These are phyloP conservation scores for Gracilaria domingensis DNA, from an alignment of 23 red algal species.

Conservation along the genomic window DNA sequence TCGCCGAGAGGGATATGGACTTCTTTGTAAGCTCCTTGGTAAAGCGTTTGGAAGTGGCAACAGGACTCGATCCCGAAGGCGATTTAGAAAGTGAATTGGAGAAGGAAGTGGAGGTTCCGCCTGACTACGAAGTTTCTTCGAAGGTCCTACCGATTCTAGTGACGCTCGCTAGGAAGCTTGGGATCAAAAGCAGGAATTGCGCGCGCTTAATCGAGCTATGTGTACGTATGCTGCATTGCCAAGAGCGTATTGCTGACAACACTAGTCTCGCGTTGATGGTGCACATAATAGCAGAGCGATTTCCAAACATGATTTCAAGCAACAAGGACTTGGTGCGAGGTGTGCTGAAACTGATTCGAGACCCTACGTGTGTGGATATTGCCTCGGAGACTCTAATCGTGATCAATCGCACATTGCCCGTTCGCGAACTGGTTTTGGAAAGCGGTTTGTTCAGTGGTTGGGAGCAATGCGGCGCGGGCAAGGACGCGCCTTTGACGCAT, in stretches of 20 bases:
- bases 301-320: constrained; percentile 18
- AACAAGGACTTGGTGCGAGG: constrained; percentile 25
- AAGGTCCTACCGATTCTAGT: constrained; percentile 36
- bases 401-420: constrained; percentile 7
- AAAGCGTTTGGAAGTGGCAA: constrained; percentile 19
- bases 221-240: constrained; percentile 19
- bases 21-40: constrained; percentile 6
- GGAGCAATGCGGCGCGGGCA: not conserved
- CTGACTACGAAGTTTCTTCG: constrained; percentile 29
- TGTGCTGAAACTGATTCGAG: constrained; percentile 24
- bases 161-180: not conserved
- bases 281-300: not conserved
- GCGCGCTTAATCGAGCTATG: constrained; percentile 21
- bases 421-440: constrained; percentile 12
- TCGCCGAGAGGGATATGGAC: constrained; percentile 18
- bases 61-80: constrained; percentile 20
- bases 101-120: not conserved
- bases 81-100: not conserved
- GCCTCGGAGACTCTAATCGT: constrained; percentile 9
- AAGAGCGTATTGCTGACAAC: constrained; percentile 23
- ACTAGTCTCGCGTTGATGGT: constrained; percentile 11
- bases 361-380: constrained; percentile 18
- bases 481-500: not conserved
- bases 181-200: not conserved
- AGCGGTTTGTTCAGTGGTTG: constrained; percentile 7